Base-by-base conservation (phyloP, 2,329 filamentous ascomycete genomes). In the Clarireedia homoeocarpa region DNA sequence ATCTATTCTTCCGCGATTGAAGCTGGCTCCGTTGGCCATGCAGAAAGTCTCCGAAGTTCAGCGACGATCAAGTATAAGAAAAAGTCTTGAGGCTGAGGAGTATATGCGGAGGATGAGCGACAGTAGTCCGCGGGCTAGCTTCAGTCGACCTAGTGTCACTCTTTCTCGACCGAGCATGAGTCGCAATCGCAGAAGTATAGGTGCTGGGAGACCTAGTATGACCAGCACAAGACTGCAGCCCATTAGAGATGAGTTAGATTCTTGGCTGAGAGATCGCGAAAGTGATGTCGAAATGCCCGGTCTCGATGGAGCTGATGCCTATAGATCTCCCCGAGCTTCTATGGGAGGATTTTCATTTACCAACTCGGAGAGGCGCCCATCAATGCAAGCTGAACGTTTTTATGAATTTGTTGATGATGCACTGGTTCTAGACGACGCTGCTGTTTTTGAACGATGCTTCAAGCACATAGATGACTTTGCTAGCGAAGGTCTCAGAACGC, bases 391-490 rank as follows among this genome's bases (percentile, higher is more conserved):
- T 81, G 64, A 79, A 78, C 69, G 73, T 10, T 71, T 77, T 40
- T 76, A 83, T 40, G 74, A 76, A 12, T 70, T 80, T 53, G 74
- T 87, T 3, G 82, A 86, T 58, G 84, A 88, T 56, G 71, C 74
- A 0, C 64, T 83, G 6, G 82, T 81, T 0, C 71, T 77, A 0
- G 81, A 85, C 59, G 85, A 89, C 6, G 74, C 70, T 2, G 68
- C 70, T 1, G 69, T 77, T 12, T 59, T 66, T 59, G 88, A 94
- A 67, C 80, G 84, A 23, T 92, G 88, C 71, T 94, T 96, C 70
- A 84, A 90, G 68, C 90, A 96, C 62, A 81, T 95, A 58, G 88
- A 95, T 58, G 88, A 85, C 54, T 96, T 96, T 68, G 91, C 91
- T 0, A 88, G 86, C 0, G 89, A 96, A 65, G 91, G 91, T 12